These are phyloP conservation scores for Syncephalis plumigaleata DNA, from an alignment of 371 early-diverging fungal genomes.

Conservation along the genomic window DNA sequence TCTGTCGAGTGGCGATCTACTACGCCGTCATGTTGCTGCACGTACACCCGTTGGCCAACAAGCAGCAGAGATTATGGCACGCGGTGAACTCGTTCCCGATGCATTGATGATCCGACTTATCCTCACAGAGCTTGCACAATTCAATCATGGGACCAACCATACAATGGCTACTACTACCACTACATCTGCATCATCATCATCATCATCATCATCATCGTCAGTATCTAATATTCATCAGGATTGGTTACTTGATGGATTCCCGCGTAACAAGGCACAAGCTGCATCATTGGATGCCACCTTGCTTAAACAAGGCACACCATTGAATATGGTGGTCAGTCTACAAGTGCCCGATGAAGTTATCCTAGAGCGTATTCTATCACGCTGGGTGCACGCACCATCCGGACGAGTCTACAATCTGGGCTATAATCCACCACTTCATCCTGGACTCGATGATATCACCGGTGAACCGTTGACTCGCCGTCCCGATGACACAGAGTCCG, in stretches of 20 bases:
- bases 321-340: slow-evolving; percentile 76
- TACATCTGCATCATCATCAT: no score
- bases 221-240: no score
- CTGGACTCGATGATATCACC: slow-evolving; percentile 84
- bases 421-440: slow-evolving; percentile 80
- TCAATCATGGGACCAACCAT: slow-evolving; percentile 14
- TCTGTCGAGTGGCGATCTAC: slow-evolving; percentile 71
- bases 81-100: slow-evolving; percentile 60
- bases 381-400: slow-evolving; percentile 85
- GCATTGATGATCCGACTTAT: slow-evolving; percentile 58
- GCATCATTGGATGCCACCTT: slow-evolving; percentile 50
- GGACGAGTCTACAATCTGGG: slow-evolving; percentile 85
- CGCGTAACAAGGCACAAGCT: slow-evolving; percentile 82
- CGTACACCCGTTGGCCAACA: slow-evolving; percentile 43
- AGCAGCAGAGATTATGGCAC: slow-evolving; percentile 39
- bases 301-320: slow-evolving; percentile 24
- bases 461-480: slow-evolving; percentile 78
- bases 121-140: slow-evolving; percentile 33
- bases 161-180: no score
- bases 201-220: no score
- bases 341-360: slow-evolving; percentile 87
- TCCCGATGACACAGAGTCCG: slow-evolving; percentile 84
- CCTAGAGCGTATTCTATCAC: slow-evolving; percentile 72
- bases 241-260: slow-evolving; percentile 95
- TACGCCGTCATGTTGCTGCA: slow-evolving; percentile 55